Conservation (phyloP, 164 flowering plant genomes). For the Pachysandra terminalis region DNA sequence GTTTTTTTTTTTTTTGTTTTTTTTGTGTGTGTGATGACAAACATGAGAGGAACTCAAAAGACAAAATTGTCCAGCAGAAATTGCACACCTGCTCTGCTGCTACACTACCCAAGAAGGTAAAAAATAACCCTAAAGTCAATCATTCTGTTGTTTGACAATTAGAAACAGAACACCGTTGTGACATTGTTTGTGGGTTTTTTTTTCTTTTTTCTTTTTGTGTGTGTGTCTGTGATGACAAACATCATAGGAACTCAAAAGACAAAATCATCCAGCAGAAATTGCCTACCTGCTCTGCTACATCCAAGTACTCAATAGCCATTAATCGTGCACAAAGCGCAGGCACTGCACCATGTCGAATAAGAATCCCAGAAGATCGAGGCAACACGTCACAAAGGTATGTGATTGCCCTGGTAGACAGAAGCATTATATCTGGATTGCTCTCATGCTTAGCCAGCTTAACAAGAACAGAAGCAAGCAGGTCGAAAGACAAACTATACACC, state of each 20-base stretch:
- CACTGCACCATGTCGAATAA: conserved; percentile 63
- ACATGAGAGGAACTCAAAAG: too few species aligned
- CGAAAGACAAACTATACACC: conserved; percentile 37
- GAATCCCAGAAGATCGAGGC: conserved; percentile 48
- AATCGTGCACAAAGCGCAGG: conserved; percentile 68
- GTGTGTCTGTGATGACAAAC: neutral
- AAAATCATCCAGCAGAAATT: neutral
- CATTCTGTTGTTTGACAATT: neutral
- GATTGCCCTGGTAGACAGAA: conserved; percentile 72
- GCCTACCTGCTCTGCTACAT: conserved; percentile 91
- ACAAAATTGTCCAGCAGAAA: too few species aligned
- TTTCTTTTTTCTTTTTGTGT: neutral
- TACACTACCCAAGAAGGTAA: conserved; percentile 48
- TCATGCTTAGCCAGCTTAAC: conserved; percentile 60
- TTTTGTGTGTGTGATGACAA: too few species aligned
- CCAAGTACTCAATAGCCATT: conserved; percentile 70
- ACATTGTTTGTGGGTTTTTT: neutral
- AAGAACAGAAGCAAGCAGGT: conserved; percentile 51
- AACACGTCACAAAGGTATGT: conserved; percentile 76
- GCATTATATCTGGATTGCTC: conserved; percentile 64
- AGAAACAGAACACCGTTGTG: neutral
- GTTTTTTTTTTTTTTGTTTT: neutral
- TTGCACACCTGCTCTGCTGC: too few species aligned
- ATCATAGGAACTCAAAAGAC: neutral
- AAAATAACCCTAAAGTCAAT: neutral